Percentiles rank a stretch among this genome's conserved stretches.
phyloP scores from a whole-genome alignment of 75 land plant species.

The Picea sitchensis region DNA sequence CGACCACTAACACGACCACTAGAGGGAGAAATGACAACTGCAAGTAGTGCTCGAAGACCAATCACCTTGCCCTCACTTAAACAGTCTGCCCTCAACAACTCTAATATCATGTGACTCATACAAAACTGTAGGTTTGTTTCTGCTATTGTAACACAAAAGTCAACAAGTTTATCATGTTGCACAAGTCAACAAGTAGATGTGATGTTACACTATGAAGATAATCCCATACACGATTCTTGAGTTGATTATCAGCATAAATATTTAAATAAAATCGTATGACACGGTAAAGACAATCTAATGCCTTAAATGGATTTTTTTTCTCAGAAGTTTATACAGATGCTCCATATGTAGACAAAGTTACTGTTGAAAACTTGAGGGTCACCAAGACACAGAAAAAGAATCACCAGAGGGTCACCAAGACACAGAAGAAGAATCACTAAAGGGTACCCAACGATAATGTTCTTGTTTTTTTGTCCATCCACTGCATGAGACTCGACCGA shows the following conservation, averaged over 20 bases:
- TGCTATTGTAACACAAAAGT: slow-evolving; percentile 96
- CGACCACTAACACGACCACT: slow-evolving; percentile 62
- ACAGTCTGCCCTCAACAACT: slow-evolving; percentile 77
- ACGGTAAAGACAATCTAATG: slow-evolving; percentile 93
- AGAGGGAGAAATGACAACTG: slow-evolving; percentile 78
- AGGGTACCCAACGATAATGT: slow-evolving; percentile 89
- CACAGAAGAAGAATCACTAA: slow-evolving; percentile 94
- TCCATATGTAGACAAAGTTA: slow-evolving; percentile 87
- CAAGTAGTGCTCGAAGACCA: slow-evolving; percentile 89
- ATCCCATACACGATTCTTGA: slow-evolving; percentile 85
- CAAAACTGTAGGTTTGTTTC: slow-evolving; percentile 92
- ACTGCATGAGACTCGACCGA: slow-evolving; percentile 76
- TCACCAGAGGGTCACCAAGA: slow-evolving; percentile 15
- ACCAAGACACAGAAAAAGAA: slow-evolving; percentile 20
- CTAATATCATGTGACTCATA: slow-evolving; percentile 95
- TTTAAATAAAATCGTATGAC: slow-evolving; percentile 86
- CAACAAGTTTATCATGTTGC: slow-evolving; percentile 97
- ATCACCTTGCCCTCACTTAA: slow-evolving; percentile 94
- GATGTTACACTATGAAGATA: slow-evolving; percentile 50
- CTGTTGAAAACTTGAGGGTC: slow-evolving; percentile 81
- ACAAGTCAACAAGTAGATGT: slow-evolving; percentile 34
- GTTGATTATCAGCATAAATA: slow-evolving; percentile 75
- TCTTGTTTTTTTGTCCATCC: slow-evolving; percentile 99
- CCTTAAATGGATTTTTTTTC: slow-evolving; percentile 92
- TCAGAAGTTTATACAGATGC: slow-evolving; percentile 92